Base-by-base conservation (phyloP, 331 rosid species). In the Erythrophleum ivorense region DNA sequence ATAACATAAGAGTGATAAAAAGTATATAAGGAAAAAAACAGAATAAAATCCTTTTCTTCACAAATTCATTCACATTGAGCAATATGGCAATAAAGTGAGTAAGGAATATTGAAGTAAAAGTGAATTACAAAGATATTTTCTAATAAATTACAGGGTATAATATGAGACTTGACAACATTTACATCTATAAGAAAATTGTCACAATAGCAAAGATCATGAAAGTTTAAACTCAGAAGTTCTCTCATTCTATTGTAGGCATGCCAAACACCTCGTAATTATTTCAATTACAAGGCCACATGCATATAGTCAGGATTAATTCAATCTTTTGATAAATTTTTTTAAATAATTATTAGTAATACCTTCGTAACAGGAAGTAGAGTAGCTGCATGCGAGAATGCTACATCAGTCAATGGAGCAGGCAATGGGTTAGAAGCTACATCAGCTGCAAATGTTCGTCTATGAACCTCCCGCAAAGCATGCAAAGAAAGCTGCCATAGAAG, bases 381-480 rank as follows among this genome's bases (percentile, higher is more conserved):
- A 64, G 99, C 99, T 43, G 99, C 99, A 80, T 96, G 98, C 77
- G 99, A 94, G 89, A 96, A 96, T 71, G 97, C 98, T 54, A 96
- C 99, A 88, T 96, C 97, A 4, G 99, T 96, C 90, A 96, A 71
- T 21, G 99, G 91, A 31, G 95, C 87, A 49, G 99, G 99, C 86
- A 96, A 88, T 40, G 99, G 97, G 62, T 94, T 94, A 68, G 97
- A 92, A 77, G 93, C 87, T 73, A 91, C 88, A 82, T 96, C 99
- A 73, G 95, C 89, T 54, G 97, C 83, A 88, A 94, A 96, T 38
- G 97, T 92, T 77, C 98, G 84, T 72, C 99, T 92, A 74, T 96
- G 98, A 84, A 96, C 99, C 90, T 96, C 99, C 50, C 97, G 89
- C 86, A 96, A 83, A 66, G 97, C 99, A 90, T 96, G 99, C 97